These are phyloP conservation scores for Lecanoromycetidae sp. DNA, from an alignment of 2,329 filamentous ascomycete species.

Conservation along the genomic window DNA sequence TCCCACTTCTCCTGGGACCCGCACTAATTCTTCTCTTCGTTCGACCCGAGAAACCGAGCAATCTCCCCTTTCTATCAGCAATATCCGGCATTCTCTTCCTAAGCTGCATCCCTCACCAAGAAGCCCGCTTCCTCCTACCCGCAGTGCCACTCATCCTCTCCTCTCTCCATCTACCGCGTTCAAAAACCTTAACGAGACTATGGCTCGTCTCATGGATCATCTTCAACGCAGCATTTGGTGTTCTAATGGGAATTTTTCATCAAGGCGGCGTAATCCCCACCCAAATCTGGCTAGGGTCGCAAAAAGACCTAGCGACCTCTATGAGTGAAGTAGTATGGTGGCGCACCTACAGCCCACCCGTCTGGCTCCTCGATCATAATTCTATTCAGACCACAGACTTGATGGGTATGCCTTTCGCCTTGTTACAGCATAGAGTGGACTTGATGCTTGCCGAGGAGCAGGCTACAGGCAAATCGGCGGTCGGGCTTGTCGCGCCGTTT, in stretches of 20 bases:
- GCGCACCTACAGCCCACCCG: conserved; percentile 43
- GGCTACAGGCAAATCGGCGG: conserved; percentile 3
- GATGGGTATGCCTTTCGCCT: conserved; percentile 35
- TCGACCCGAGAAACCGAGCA: conserved; percentile 21
- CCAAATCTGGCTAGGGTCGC: conserved; percentile 32
- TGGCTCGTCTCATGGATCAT: conserved; percentile 36
- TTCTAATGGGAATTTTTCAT: conserved; percentile 42
- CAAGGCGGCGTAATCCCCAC: conserved; percentile 41
- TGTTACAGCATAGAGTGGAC: conserved; percentile 31
- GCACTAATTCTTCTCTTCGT: conserved; percentile 47
- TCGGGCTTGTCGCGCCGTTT: conserved; percentile 15
- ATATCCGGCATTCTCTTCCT: conserved; percentile 33
- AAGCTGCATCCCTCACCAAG: conserved; percentile 39
- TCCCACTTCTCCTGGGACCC: conserved; percentile 61
- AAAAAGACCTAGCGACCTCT: background rate
- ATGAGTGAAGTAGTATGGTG: conserved; percentile 37
- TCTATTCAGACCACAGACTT: conserved; percentile 33
- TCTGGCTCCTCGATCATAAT: conserved; percentile 37
- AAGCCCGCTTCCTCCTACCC: conserved; percentile 41
- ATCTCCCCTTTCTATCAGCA: conserved; percentile 30
- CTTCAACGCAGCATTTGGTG: conserved; percentile 38
- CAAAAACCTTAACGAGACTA: conserved; percentile 21
- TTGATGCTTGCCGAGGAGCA: conserved; percentile 13
- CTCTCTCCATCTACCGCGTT: conserved; percentile 32
- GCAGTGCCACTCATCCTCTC: conserved; percentile 40